Evolutionary conservation across 768 basidiomycete genomes (phyloP), one percentile per base, ranked within the genome.

Genomic region (Tricholoma bakamatsutake): DNA sequence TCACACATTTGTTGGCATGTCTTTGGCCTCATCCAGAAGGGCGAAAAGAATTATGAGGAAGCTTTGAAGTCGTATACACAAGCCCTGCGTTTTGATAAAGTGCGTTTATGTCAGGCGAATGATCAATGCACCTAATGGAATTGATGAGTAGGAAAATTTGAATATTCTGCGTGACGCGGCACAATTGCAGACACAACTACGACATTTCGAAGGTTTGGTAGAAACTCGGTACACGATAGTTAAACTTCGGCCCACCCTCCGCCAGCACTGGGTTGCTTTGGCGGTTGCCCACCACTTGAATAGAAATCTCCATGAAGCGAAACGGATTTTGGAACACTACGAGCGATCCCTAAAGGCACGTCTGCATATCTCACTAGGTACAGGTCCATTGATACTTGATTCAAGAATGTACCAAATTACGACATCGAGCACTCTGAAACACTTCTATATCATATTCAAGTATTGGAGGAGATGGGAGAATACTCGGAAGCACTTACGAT

Each of bases 1-100:
- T 94, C 92, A 17, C 94, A 98, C 65, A 98, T 99, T 66, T 88
- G 87, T 67, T 98, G 97, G 95, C 97, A 99, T 71, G 96, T 98
- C 60, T 90, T 93, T 67, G 97, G 93, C 27, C 87, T 99, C 64
- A 84, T 97, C 18, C 90, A 94, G 69, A 93, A 96, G 69, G 88
- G 87, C 8, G 90, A 97, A 68, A 94, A 90, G 71, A 93, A 96
- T 66, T 98, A 93, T 64, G 91, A 92, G 61, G 93, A 95, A 64
- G 94, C 97, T 0, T 78, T 93, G 64, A 90, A 93, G 64, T 94
- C 93, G 24, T 98, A 98, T 70, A 83, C 80, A 1, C 89, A 92
- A 73, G 96, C 95, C 2, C 74, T 95, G 60, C 80, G 81, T 57
- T 90, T 90, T 64, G 97, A 98, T 74, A 88, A 87, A 75, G 95